Percentiles rank a stretch among this genome's conserved stretches.
Conservation (phyloP, 148 eudicot species). For the Euryodendron excelsum region DNA sequence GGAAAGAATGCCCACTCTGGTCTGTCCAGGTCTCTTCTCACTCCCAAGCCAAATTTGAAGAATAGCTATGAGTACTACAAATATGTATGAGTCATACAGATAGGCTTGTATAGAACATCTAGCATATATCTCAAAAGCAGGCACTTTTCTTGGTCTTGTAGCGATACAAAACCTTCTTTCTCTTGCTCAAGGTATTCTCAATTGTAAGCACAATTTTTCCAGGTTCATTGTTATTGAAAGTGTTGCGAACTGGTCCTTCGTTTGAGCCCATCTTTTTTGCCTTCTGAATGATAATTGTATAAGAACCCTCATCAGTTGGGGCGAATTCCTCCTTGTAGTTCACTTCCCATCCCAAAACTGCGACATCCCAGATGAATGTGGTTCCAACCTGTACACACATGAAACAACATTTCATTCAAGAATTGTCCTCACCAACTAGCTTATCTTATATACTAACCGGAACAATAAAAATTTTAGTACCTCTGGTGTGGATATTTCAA, state of each 20-base stretch:
- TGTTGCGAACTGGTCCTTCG: conserved; percentile 45
- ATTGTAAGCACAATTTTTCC: conserved; percentile 63
- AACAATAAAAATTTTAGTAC: conserved; percentile 23
- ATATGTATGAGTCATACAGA: background rate
- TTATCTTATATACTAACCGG: background rate
- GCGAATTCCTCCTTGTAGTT: conserved; percentile 67
- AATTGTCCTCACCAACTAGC: background rate
- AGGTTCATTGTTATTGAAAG: conserved; percentile 47
- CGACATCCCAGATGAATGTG: conserved; percentile 51
- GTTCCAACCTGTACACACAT: conserved; percentile 34
- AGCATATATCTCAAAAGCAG: background rate
- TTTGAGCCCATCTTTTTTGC: conserved; percentile 34
- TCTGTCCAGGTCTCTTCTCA: background rate
- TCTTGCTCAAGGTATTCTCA: conserved; percentile 43
- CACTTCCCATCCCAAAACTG: conserved; percentile 60
- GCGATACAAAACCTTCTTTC: conserved; percentile 47
- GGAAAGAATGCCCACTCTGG: no score
- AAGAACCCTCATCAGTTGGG: conserved; percentile 53
- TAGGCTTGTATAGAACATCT: background rate
- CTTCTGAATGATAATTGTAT: conserved; percentile 54
- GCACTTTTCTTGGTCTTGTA: conserved; percentile 40
- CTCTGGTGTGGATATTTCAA: conserved; percentile 51
- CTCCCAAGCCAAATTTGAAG: background rate
- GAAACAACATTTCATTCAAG: background rate
- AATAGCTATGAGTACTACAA: background rate